phyloP scores from a whole-genome alignment of 179 eudicot species.

The Dionaea muscipula region DNA sequence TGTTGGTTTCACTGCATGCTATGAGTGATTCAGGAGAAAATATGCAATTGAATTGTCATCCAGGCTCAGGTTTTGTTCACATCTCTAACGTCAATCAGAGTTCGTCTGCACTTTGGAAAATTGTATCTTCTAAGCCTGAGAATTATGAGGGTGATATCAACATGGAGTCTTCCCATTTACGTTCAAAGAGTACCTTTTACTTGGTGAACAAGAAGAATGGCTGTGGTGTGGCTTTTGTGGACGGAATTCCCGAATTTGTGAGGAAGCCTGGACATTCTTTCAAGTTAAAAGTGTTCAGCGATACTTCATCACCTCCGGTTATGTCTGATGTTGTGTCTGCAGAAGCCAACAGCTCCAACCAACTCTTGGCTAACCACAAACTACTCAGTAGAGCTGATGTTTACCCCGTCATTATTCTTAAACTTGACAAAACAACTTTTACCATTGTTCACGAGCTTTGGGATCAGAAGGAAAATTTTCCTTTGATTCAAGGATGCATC shows the following conservation, averaged over 20 bases:
- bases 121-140: slow-evolving; percentile 35
- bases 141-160: slow-evolving; percentile 45
- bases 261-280: slow-evolving; percentile 76
- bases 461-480: slow-evolving; percentile 49
- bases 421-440: slow-evolving; percentile 42
- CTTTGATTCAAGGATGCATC: slow-evolving; percentile 63
- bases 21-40: slow-evolving; percentile 72
- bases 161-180: slow-evolving; percentile 32
- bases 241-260: slow-evolving; percentile 79
- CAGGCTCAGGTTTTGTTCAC: slow-evolving; percentile 76
- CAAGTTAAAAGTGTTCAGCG: slow-evolving; percentile 64
- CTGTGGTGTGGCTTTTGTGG: slow-evolving; percentile 58
- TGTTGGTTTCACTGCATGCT: slow-evolving; percentile 67
- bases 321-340: slow-evolving; percentile 15
- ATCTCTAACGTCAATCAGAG: slow-evolving; percentile 45
- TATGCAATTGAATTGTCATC: slow-evolving; percentile 41
- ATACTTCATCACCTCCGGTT: slow-evolving; percentile 23
- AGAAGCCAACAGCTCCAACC: slow-evolving; percentile 14
- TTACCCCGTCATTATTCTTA: slow-evolving; percentile 39
- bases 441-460: slow-evolving; percentile 68
- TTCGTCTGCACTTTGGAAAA: slow-evolving; percentile 65
- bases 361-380: slow-evolving; percentile 13
- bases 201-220: slow-evolving; percentile 79
- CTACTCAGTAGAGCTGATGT: slow-evolving; percentile 14
- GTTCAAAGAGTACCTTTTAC: slow-evolving; percentile 44